Evolutionary conservation across 371 early-diverging fungal genomes (phyloP), one percentile per base, ranked within the genome.

Genomic region (Apophysomyces sp.): DNA sequence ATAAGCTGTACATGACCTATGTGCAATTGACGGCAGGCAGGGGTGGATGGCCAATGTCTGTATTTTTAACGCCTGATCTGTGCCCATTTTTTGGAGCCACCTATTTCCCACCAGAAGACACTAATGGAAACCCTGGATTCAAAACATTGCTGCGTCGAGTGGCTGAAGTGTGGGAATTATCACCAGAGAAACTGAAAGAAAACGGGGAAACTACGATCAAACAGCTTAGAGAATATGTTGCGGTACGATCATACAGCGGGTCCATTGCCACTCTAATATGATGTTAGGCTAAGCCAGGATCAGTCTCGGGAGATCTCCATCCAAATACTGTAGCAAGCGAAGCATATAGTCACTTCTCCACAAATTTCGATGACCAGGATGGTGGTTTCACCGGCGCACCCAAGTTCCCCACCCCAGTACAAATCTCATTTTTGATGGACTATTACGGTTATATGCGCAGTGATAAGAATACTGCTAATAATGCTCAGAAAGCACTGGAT

Each of bases 71-170:
- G 9, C 87, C 89, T 13, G 82, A 86, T 16, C 68, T 86, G 52
- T 71, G 79, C 51, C 87, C 89, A 8, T 80, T 89, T 49, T 87
- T 82, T 71, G 89, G 87, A 15, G 87, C 82, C n/a, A 86, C 87
- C 6, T 89, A 89, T 65, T 88, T 84, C 58, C 83, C 89, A 15
- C 86, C 87, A 12, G 66, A 72, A 41, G 84, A 84, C 60, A 69
- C 69, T 31, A 70, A 63, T 34, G 85, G 85, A 52, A 73, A 57
- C 41, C 78, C 85, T 11, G 87, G 85, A 31, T 87, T 85, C 58
- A 70, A 75, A 16, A 72, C 80, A 6, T 26, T 87, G 8, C 44
- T 83, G 9, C 71, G 64, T 2, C 71, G 77, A 15, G 73, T 87
- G 21, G 65, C 72, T 16, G 65, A 73, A 58, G 52, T 82, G 32